Conservation (phyloP, 176 grass and related monocot species). For the Zea luxurians region DNA sequence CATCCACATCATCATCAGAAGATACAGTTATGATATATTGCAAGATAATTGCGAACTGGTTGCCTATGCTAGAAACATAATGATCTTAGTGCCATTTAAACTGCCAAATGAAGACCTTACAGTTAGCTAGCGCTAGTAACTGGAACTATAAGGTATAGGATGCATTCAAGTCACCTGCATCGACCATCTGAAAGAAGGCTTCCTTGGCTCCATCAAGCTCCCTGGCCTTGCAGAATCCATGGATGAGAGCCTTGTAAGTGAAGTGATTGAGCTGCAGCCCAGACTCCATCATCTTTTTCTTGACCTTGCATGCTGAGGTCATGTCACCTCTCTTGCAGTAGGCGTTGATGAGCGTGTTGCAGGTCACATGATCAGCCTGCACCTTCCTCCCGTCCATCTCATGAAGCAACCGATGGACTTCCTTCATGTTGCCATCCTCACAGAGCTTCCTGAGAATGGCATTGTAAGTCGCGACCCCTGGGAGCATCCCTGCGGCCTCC, state of each 20-base stretch:
- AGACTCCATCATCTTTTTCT: slow-evolving; percentile 80
- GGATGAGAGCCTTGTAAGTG: slow-evolving; percentile 85
- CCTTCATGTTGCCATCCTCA: slow-evolving; percentile 72
- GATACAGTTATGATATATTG: background rate
- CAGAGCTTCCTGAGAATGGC: slow-evolving; percentile 79
- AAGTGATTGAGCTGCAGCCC: slow-evolving; percentile 77
- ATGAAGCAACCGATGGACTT: slow-evolving; percentile 61
- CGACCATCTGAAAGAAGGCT: slow-evolving; percentile 74
- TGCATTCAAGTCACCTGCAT: slow-evolving; percentile 52
- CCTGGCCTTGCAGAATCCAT: slow-evolving; percentile 83
- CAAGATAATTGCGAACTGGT: background rate
- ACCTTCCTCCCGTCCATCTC: slow-evolving; percentile 83
- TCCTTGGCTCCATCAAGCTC: slow-evolving; percentile 71
- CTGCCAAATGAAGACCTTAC: background rate
- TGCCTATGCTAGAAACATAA: background rate
- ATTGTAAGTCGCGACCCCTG: slow-evolving; percentile 69
- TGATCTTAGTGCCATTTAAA: background rate
- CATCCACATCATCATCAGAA: slow-evolving; percentile 2
- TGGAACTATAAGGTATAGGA: background rate
- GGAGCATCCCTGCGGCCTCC: slow-evolving; percentile 59
- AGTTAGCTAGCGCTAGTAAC: background rate
- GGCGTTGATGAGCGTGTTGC: slow-evolving; percentile 87
- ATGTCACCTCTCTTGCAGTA: slow-evolving; percentile 86
- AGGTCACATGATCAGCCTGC: slow-evolving; percentile 77
- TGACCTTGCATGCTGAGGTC: slow-evolving; percentile 65